Base-by-base conservation (phyloP, 2,329 filamentous ascomycete species). In the Sphaerulina vaccinii region DNA sequence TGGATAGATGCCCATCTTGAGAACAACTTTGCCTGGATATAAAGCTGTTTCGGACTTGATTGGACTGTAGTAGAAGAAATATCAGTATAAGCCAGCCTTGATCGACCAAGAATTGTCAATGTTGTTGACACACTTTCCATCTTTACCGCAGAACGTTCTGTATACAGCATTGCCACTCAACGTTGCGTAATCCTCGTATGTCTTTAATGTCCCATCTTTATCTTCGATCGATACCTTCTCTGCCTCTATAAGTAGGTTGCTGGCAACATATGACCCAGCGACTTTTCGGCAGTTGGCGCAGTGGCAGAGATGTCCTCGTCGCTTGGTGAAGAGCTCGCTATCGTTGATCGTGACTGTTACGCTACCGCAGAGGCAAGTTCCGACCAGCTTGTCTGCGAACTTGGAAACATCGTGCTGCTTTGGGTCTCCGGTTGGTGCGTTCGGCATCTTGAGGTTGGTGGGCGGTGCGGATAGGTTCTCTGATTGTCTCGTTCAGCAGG, bases 201-300 rank as follows among this genome's bases (percentile, higher is more conserved):
- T 61, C 55, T 72, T 78, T 57, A 79, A 48, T 23, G 70, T 75
- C 0, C 72, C 72, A 48, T 75, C 68, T 1, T 70, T 65, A 52
- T 77, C 75, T 7, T 71, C 63, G 32, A 78, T 71, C 2, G 67
- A 65, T 23, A 79, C 74, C 45, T 78, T 76, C 21, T 72, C 68
- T 36, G 68, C 66, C 47, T 73, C 70, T 18, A 76, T 73, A 5
- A 68, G 62, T 11, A 76, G 56, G 53, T 75, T 74, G 16, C 65
- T 57, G 0, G 72, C 59, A 2, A 72, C 68, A 47, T 70, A 72
- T 4, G 70, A 72, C 40, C 77, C 76, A 1, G 75, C 69, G 1
- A 73, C 69, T 61, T 79, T 79, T 36, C 75, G 72, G 64, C 77
- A 79, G 54, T 79, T 80, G 27, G 68, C 63, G 63, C 78, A 79